Conservation (phyloP, 306 rosid genomes). For the Biancaea sappan region DNA sequence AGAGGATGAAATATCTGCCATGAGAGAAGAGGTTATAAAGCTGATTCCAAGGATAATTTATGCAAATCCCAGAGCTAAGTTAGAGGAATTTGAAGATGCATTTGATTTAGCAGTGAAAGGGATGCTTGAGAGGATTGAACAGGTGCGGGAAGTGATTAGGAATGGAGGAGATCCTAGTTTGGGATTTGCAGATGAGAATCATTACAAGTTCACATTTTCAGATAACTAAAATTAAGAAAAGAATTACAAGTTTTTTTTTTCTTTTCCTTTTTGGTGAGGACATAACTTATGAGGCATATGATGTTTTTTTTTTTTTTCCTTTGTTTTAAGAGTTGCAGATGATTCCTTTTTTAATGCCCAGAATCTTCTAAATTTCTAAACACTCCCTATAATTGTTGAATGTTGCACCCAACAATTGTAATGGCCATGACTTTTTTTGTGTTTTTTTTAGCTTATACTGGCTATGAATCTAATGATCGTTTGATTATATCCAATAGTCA, state of each 20-base stretch:
- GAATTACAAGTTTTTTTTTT: not conserved
- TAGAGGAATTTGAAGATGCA: slow-evolving; percentile 63
- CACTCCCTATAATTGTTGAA: no score
- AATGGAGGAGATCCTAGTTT: slow-evolving; percentile 77
- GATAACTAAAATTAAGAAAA: slow-evolving; percentile 18
- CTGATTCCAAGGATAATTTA: slow-evolving; percentile 75
- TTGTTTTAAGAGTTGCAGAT: no score
- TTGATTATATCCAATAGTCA: no score
- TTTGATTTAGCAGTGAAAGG: slow-evolving; percentile 74
- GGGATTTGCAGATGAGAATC: slow-evolving; percentile 83
- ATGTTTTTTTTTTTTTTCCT: no score
- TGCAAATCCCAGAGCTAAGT: slow-evolving; percentile 60
- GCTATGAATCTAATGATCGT: no score
- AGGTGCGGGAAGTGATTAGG: slow-evolving; percentile 53
- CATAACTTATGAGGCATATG: not conserved
- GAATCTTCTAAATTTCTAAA: no score
- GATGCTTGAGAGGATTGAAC: slow-evolving; percentile 66
- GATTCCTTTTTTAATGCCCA: no score
- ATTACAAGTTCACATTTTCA: slow-evolving; percentile 80
- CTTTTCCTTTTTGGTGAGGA: not conserved
- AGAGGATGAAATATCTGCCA: slow-evolving; percentile 48
- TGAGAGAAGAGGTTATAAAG: slow-evolving; percentile 80
- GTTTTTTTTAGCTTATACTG: no score
- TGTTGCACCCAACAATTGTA: no score
- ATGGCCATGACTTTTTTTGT: no score